phyloP scores from a whole-genome alignment of 306 rosid species.

The Geum urbanum region DNA sequence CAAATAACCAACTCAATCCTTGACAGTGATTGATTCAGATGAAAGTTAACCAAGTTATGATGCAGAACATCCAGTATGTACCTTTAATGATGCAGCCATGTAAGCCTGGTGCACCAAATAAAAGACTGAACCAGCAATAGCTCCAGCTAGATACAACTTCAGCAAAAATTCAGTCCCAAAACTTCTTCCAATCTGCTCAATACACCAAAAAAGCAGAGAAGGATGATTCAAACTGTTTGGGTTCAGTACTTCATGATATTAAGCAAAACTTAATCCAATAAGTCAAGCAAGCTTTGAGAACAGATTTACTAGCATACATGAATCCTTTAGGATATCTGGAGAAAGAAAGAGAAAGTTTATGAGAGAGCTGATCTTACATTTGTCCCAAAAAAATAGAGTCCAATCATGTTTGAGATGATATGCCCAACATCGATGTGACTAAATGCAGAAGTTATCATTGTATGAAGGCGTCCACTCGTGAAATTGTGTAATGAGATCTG shows the following conservation, averaged over 20 bases:
- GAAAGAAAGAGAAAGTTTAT: slow-evolving; percentile 4
- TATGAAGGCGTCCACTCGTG: slow-evolving; percentile 70
- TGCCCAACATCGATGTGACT: slow-evolving; percentile 65
- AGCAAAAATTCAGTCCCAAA: slow-evolving; percentile 76
- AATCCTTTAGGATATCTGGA: background rate
- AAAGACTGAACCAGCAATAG: slow-evolving; percentile 70
- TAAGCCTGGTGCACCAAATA: slow-evolving; percentile 55
- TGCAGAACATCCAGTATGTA: slow-evolving; percentile 22
- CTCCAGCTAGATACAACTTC: slow-evolving; percentile 80
- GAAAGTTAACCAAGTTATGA: background rate
- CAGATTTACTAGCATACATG: background rate
- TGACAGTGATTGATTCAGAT: background rate
- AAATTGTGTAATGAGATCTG: slow-evolving; percentile 75
- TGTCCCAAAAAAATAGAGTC: slow-evolving; percentile 80
- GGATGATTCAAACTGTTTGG: background rate
- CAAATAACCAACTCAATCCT: background rate
- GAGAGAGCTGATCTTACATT: slow-evolving; percentile 48
- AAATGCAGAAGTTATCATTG: slow-evolving; percentile 83
- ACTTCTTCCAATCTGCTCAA: slow-evolving; percentile 54
- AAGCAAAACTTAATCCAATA: background rate
- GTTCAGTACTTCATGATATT: background rate
- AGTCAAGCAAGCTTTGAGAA: background rate
- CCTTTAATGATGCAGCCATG: slow-evolving; percentile 68
- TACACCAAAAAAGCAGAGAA: slow-evolving; percentile 13
- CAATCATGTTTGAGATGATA: slow-evolving; percentile 70